These are phyloP conservation scores for Sporothrix protearum DNA, from an alignment of 2,329 filamentous ascomycete genomes.

Conservation along the genomic window DNA sequence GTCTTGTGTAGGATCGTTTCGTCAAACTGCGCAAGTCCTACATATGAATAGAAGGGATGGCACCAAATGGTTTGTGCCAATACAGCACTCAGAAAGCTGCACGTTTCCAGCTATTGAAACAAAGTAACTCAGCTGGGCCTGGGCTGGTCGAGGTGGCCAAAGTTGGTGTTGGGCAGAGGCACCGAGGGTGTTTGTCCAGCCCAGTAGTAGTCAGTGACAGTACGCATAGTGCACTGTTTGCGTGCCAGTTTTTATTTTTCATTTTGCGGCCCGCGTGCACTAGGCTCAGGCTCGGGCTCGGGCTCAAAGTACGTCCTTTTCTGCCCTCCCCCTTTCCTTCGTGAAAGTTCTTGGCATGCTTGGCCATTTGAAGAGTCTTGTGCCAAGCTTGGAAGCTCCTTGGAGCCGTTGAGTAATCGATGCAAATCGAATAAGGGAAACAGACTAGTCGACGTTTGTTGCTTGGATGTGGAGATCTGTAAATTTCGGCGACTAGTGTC, in stretches of 20 bases:
- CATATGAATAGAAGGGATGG: neutral
- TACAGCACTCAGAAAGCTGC: neutral
- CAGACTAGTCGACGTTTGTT: neutral
- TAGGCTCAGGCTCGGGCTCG: neutral
- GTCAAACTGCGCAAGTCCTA: neutral
- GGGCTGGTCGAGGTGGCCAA: neutral
- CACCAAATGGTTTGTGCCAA: neutral
- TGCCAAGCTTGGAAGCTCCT: neutral
- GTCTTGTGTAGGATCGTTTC: constrained; percentile 5
- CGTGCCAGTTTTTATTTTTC: neutral
- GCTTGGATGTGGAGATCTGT: neutral
- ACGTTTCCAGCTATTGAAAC: neutral
- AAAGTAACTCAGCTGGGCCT: neutral
- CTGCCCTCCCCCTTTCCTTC: too few species aligned
- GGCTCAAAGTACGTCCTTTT: neutral
- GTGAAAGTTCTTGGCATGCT: neutral
- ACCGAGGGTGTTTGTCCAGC: neutral
- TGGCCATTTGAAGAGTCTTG: neutral
- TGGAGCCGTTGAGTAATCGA: neutral
- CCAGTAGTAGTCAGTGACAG: too few species aligned
- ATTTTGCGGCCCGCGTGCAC: neutral
- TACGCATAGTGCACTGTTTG: neutral
- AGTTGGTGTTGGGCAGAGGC: neutral
- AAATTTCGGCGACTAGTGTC: neutral
- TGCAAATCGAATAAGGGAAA: neutral